Percentiles rank a stretch among this genome's conserved stretches.
These are phyloP conservation scores for Brassica nigra DNA, from an alignment of 345 rosid genomes.

Conservation along the genomic window DNA sequence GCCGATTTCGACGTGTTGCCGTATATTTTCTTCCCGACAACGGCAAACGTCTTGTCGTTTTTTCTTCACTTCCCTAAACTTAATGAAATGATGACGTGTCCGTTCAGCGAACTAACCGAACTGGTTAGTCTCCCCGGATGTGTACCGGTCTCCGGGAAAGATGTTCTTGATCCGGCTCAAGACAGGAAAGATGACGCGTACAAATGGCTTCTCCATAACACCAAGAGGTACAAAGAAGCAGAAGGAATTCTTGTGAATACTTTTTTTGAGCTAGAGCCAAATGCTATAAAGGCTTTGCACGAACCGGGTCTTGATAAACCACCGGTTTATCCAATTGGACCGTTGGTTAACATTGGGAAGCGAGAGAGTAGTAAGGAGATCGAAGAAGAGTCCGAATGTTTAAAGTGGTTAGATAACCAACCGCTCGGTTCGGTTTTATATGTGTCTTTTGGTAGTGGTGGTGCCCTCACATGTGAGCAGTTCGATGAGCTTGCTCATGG, in stretches of 20 bases:
- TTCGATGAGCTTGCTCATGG: constrained; percentile 78
- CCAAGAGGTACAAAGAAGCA: constrained; percentile 53
- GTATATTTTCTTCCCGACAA: constrained; percentile 56
- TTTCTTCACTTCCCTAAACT: constrained; percentile 52
- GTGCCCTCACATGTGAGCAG: constrained; percentile 71
- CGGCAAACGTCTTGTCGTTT: constrained; percentile 57
- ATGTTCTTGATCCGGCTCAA: constrained; percentile 61
- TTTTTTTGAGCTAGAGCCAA: constrained; percentile 60
- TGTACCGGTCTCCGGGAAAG: constrained; percentile 50
- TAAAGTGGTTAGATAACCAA: constrained; percentile 82
- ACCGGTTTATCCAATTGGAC: constrained; percentile 74
- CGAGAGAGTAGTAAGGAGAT: neutral
- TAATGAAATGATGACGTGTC: constrained; percentile 54
- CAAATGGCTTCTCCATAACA: constrained; percentile 56
- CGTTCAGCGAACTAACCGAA: constrained; percentile 59
- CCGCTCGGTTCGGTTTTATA: constrained; percentile 79
- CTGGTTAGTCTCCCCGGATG: constrained; percentile 66
- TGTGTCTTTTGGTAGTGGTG: constrained; percentile 93
- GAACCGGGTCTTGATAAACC: constrained; percentile 50
- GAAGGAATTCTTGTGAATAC: constrained; percentile 64
- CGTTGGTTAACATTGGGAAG: constrained; percentile 50
- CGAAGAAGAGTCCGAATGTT: constrained; percentile 43
- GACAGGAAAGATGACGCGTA: constrained; percentile 68
- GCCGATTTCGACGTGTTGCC: constrained; percentile 51
- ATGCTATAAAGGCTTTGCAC: constrained; percentile 48